These are phyloP conservation scores for Withania somnifera DNA, from an alignment of 305 asterid species.

Conservation along the genomic window DNA sequence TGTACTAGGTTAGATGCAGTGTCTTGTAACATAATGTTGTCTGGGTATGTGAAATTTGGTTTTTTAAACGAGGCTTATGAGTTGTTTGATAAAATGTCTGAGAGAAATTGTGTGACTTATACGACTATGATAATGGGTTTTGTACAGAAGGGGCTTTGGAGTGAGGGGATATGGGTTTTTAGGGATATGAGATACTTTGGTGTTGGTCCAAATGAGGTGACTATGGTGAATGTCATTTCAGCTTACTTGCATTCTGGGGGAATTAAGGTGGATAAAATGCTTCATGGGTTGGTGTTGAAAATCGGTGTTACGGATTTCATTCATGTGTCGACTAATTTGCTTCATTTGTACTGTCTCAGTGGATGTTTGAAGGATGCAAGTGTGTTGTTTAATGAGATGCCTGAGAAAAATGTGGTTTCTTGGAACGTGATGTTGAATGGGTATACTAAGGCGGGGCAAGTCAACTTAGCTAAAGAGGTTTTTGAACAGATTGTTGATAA, in stretches of 20 bases:
- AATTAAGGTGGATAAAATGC: conserved; percentile 24
- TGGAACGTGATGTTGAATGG: conserved; percentile 96
- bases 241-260: conserved; percentile 40
- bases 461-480: conserved; percentile 39
- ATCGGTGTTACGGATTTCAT: conserved; percentile 42
- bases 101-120: conserved; percentile 46
- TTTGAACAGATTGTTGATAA: conserved; percentile 47
- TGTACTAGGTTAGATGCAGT: conserved; percentile 36
- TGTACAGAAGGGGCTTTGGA: conserved; percentile 38
- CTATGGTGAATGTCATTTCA: conserved; percentile 65
- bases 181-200: conserved; percentile 56
- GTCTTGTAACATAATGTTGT: conserved; percentile 64
- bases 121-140: conserved; percentile 79
- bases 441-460: conserved; percentile 53
- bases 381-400: conserved; percentile 44
- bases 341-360: conserved; percentile 42
- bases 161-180: conserved; percentile 41
- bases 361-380: conserved; percentile 39
- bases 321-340: conserved; percentile 62
- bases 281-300: conserved; percentile 70
- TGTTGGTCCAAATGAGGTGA: conserved; percentile 57
- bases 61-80: conserved; percentile 38
- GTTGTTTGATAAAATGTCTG: conserved; percentile 73
- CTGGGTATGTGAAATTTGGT: conserved; percentile 41
- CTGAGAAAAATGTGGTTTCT: conserved; percentile 54